Evolutionary conservation across 768 basidiomycete species (phyloP).

Genomic region (Boletus rubropictus): DNA sequence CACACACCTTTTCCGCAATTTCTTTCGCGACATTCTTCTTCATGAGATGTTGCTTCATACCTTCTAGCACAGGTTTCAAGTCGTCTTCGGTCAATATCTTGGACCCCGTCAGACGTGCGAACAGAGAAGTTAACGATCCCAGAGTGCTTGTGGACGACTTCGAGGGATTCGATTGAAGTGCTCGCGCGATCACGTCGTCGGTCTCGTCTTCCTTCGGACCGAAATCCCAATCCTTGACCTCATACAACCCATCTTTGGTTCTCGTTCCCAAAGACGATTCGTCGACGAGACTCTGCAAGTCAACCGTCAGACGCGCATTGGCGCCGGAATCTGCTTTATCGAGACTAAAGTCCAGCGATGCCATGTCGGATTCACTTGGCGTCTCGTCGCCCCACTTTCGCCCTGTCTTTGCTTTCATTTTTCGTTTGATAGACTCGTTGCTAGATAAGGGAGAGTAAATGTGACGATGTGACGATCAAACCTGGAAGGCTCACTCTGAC

Average conservation of each 20-base stretch:
- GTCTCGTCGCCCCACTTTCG: constrained; percentile 90
- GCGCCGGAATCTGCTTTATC: constrained; percentile 43
- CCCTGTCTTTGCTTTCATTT: constrained; percentile 61
- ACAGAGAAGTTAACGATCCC: constrained; percentile 69
- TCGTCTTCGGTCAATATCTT: constrained; percentile 80
- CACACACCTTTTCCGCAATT: constrained; percentile 91
- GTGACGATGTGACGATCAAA: not conserved
- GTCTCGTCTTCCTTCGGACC: constrained; percentile 37
- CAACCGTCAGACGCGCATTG: constrained; percentile 33
- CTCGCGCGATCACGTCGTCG: constrained; percentile 53
- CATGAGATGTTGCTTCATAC: constrained; percentile 98
- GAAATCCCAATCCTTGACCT: constrained; percentile 85
- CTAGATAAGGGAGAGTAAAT: constrained; percentile 38
- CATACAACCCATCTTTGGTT: constrained; percentile 66
- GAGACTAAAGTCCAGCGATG: constrained; percentile 80
- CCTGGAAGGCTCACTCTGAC: constrained; percentile 57
- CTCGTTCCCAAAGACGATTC: constrained; percentile 70
- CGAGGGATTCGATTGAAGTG: constrained; percentile 43
- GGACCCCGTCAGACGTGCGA: constrained; percentile 79
- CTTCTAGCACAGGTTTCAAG: constrained; percentile 79
- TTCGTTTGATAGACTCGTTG: constrained; percentile 56
- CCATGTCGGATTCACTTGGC: constrained; percentile 85
- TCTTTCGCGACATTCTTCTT: constrained; percentile 97
- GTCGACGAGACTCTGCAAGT: constrained; percentile 62
- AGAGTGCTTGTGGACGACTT: constrained; percentile 40